These are phyloP conservation scores for Fraxinus albicans DNA, from an alignment of 305 asterid genomes.

Conservation along the genomic window DNA sequence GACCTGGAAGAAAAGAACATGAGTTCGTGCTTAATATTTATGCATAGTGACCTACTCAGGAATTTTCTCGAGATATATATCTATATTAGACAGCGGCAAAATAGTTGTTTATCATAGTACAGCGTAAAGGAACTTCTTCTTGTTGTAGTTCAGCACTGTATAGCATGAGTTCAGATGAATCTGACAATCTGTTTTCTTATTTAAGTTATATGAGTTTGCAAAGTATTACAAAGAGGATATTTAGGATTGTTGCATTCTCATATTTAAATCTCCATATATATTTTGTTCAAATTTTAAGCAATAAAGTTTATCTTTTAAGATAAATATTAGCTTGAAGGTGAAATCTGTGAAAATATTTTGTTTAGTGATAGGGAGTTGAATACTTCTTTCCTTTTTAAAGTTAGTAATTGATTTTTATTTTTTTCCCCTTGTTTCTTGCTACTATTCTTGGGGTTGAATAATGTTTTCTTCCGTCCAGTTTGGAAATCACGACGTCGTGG, in stretches of 20 bases:
- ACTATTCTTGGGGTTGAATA: slow-evolving; percentile 24
- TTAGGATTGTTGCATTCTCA: not conserved
- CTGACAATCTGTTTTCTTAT: not conserved
- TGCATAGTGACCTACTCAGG: not conserved
- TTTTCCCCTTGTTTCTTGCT: slow-evolving; percentile 9
- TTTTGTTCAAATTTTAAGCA: not conserved
- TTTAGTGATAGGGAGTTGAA: slow-evolving; percentile 18
- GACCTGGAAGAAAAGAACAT: not conserved
- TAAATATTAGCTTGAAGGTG: slow-evolving; percentile 1
- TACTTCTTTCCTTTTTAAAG: slow-evolving; percentile 17
- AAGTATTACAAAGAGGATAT: not conserved
- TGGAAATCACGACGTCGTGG: slow-evolving; percentile 91
- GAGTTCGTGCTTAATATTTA: not conserved
- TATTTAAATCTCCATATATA: slow-evolving; percentile 1
- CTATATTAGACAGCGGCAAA: not conserved
- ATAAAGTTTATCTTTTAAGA: not conserved
- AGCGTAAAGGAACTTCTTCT: slow-evolving; percentile 3
- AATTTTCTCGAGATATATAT: slow-evolving; percentile 1
- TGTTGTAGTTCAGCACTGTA: slow-evolving; percentile 7
- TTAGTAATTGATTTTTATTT: not conserved
- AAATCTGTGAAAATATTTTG: slow-evolving; percentile 13
- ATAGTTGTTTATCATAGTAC: not conserved
- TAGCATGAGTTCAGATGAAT: not conserved
- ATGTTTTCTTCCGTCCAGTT: slow-evolving; percentile 45
- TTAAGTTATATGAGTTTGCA: not conserved